phyloP scores from a whole-genome alignment of 495 filamentous ascomycete genomes.

The Penicillium daleae region DNA sequence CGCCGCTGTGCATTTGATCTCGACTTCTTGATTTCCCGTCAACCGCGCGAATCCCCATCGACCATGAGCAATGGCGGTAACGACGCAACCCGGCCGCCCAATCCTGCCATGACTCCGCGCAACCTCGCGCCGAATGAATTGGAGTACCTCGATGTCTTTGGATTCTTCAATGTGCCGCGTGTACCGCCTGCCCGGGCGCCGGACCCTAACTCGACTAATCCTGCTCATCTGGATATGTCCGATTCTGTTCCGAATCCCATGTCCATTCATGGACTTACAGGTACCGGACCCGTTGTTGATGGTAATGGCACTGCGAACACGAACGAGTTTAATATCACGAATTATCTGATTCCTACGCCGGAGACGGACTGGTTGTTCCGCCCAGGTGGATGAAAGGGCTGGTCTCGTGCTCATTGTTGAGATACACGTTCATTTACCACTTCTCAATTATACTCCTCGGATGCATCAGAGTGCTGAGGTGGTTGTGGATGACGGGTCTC shows the following conservation, averaged over 20 bases:
- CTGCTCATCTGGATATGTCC: conserved; percentile 33
- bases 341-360: conserved; percentile 51
- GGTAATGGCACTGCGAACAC: conserved; percentile 26
- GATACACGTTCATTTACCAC: no score
- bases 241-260: conserved; percentile 44
- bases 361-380: conserved; percentile 54
- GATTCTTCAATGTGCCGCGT: conserved; percentile 88
- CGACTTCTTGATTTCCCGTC: conserved; percentile 83
- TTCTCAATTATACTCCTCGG: not conserved
- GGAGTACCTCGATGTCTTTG: conserved; percentile 91
- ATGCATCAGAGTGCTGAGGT: not conserved
- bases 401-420: not conserved
- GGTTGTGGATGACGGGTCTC: not conserved
- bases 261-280: conserved; percentile 48
- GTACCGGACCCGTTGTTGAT: conserved; percentile 30
- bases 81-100: not conserved
- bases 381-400: conserved; percentile 31
- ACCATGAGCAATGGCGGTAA: conserved; percentile 39
- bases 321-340: conserved; percentile 54
- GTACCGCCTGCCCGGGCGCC: conserved; percentile 53
- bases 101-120: conserved; percentile 45
- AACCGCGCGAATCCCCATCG: conserved; percentile 61
- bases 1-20: conserved; percentile 80
- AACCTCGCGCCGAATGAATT: conserved; percentile 79
- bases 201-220: conserved; percentile 21